Conservation (phyloP, 192 early-diverging fungal genomes). For the Gryganskiella cystojenkinii region DNA sequence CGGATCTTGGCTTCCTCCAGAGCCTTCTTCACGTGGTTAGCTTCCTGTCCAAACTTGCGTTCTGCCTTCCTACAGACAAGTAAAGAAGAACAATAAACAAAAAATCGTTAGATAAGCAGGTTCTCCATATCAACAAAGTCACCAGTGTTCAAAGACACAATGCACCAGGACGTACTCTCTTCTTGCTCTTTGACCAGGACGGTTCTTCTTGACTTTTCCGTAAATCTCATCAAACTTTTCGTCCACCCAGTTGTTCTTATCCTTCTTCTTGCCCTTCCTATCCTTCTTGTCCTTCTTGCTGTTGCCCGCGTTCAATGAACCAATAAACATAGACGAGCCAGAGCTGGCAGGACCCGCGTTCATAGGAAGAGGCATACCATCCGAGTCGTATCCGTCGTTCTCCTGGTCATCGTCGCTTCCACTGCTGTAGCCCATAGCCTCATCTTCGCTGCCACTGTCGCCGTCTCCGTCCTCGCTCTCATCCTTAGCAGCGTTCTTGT, state of each 20-base stretch:
- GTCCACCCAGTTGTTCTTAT: conserved; percentile 52
- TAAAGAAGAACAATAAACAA: neutral
- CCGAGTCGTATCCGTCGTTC: conserved; percentile 50
- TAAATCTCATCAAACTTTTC: conserved; percentile 64
- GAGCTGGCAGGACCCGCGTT: conserved; percentile 13
- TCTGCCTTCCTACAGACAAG: conserved; percentile 49
- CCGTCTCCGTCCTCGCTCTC: conserved; percentile 47
- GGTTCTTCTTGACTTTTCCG: conserved; percentile 60
- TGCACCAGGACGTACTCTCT: conserved; percentile 45
- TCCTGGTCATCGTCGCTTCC: conserved; percentile 17
- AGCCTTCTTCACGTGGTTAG: conserved; percentile 65
- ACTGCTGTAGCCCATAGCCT: conserved; percentile 31
- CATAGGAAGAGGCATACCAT: conserved; percentile 38
- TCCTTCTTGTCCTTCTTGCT: conserved; percentile 42
- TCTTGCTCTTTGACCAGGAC: conserved; percentile 65
- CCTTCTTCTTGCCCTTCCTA: conserved; percentile 46
- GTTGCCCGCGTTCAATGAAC: conserved; percentile 31
- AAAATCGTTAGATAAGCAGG: neutral
- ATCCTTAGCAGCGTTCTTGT: conserved; percentile 22
- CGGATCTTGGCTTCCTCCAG: conserved; percentile 52
- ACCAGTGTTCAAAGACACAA: neutral
- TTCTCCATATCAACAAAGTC: neutral
- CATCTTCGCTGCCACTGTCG: conserved; percentile 6
- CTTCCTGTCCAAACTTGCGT: conserved; percentile 62
- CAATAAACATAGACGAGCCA: conserved; percentile 44